Base-by-base conservation (phyloP, 2,329 filamentous ascomycete genomes). In the Diaporthe amygdali region DNA sequence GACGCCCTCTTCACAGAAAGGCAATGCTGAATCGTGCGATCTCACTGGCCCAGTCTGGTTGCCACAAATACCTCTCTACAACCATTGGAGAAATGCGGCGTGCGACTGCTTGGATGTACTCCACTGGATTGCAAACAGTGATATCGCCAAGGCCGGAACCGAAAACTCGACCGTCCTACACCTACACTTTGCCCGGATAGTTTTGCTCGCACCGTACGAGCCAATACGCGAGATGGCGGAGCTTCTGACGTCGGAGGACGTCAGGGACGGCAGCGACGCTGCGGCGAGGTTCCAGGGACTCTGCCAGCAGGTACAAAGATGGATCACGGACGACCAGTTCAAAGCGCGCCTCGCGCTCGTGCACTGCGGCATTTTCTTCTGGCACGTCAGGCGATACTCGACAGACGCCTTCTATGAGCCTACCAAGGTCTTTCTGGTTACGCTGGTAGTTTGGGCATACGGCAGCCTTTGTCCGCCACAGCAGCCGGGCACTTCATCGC, bases 61-160 rank as follows among this genome's bases (percentile, higher is more conserved):
- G 8, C 63, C 69, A 20, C 69, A 68, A 15, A 66, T 68, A 12
- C 63, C 69, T 17, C 44, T 71, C 27, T 71, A 71, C 46, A 71
- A 71, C 37, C 69, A 71, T 39, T 87, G 85, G 84, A 79, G 83
- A 17, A 86, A 86, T 52, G 81, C 82, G 5, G 79, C 82, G 20
- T 83, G 84, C 51, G 85, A 86, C 67, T 84, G 81, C 51, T 73
- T 90, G 3, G 88, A 90, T 70, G 83, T 89, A 1, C 80, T 90
- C 2, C 87, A 90, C 74, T 90, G 88, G 88, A 82, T 84, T 22
- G 88, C 88, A 3, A 89, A 89, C 73, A 85, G 82, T 51, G 83
- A 82, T 0, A 84, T 88, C 37, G 85, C 85, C 5, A 82, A 83
- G 61, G 81, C 82, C 1, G 88, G 88, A 0, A 79, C 85, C 7